These are phyloP conservation scores for Cicer cuneatum DNA, from an alignment of 306 rosid species.

Conservation along the genomic window DNA sequence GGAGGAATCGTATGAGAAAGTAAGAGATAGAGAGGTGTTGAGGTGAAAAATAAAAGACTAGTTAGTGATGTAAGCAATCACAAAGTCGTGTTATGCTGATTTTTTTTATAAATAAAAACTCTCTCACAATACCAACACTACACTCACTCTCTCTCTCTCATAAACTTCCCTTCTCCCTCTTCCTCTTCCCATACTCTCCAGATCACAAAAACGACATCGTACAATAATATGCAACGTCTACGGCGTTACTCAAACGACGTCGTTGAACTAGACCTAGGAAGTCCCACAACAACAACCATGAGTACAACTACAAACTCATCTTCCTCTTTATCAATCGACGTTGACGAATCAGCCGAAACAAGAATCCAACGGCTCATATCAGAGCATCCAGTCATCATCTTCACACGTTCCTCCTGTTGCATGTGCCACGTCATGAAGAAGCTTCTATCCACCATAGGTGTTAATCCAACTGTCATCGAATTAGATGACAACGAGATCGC, in stretches of 20 bases:
- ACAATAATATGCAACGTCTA: slow-evolving; percentile 66
- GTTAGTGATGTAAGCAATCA: too few relatives aligned
- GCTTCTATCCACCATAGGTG: slow-evolving; percentile 86
- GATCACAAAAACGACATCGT: too few relatives aligned
- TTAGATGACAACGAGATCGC: slow-evolving; percentile 88
- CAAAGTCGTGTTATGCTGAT: too few relatives aligned
- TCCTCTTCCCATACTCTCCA: too few relatives aligned
- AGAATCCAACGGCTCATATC: slow-evolving; percentile 89
- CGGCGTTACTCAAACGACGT: slow-evolving; percentile 71
- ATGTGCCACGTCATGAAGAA: slow-evolving; percentile 99
- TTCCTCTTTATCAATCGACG: slow-evolving; percentile 79
- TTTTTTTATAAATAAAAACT: too few relatives aligned
- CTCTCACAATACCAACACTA: too few relatives aligned
- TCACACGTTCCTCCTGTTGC: slow-evolving; percentile 88
- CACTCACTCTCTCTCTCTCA: neutral
- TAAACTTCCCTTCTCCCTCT: too few relatives aligned
- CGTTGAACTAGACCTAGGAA: slow-evolving; percentile 62
- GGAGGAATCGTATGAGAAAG: too few relatives aligned
- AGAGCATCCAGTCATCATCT: slow-evolving; percentile 91
- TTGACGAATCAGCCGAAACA: slow-evolving; percentile 75
- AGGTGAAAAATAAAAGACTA: neutral
- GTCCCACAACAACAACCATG: slow-evolving; percentile 19
- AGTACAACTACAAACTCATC: slow-evolving; percentile 18
- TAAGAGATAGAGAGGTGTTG: too few relatives aligned
- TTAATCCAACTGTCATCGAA: slow-evolving; percentile 95